Evolutionary conservation across 2,329 filamentous ascomycete species (phyloP), one percentile per base, ranked within the genome.

Genomic region (Hypocreales sp.): DNA sequence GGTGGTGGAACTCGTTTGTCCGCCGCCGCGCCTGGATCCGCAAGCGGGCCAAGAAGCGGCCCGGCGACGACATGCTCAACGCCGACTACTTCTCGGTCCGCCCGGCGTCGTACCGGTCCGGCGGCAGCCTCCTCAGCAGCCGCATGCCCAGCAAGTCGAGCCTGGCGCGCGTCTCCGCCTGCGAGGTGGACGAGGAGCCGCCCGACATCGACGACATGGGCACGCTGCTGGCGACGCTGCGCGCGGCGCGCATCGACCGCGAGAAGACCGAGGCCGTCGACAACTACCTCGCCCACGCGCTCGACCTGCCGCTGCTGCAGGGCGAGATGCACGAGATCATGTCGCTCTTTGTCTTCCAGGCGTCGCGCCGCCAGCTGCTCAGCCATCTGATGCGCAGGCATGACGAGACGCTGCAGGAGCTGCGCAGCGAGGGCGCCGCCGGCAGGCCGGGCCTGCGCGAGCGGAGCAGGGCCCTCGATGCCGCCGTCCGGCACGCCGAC

Each of bases 1-100:
- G 72, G 15, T 95, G 87, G 86, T 93, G 83, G 53, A 87, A 86
- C 48, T 92, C 83, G 2, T 98, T 87, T 46, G 90, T 94, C n/a
- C 67, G 90, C 20, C 64, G 90, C 39, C 68, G 90, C 35, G 72
- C 82, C 14, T 98, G 90, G 90, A 72, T 87, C 29, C 66, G 90
- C 23, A 79, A 81, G 48, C 66, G 90, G 19, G 65, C 79, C 28
- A 81, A 79, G 53, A 55, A 70, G 45, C 58, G 47, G 12, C 33
- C 40, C 9, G 47, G 54, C 5, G 56, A 65, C 25, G 47, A 60
- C 21, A 66, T 75, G 55, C 60, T 86, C 30, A 81, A 70, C 35
- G 58, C 71, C 2, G 78, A 87, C 35, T 92, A 92, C 47, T 92
- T 92, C 44, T 75, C 73, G 0, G 72, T 92, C 29, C 67, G 74